Percentiles rank a stretch among this genome's conserved stretches.
Evolutionary conservation across 2,329 filamentous ascomycete genomes (phyloP).

Genomic region (Beauveria asiatica): DNA sequence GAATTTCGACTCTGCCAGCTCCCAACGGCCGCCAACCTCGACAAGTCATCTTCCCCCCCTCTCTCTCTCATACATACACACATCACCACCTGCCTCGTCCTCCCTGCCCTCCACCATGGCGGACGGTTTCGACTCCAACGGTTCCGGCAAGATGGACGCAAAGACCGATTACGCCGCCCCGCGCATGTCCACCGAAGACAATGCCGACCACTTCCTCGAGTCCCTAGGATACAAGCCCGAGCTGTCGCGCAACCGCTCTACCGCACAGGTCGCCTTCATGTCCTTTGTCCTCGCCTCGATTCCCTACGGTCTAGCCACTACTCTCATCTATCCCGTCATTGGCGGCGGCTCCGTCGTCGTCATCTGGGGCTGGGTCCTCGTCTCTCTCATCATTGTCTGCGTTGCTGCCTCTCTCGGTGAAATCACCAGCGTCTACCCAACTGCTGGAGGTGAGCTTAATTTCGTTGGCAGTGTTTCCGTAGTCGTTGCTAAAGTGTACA

Average conservation of each 20-base stretch:
- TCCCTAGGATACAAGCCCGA: slow-evolving; percentile 60
- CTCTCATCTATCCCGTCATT: slow-evolving; percentile 56
- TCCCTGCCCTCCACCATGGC: slow-evolving; percentile 9
- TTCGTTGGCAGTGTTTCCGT: not conserved
- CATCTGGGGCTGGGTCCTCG: slow-evolving; percentile 64
- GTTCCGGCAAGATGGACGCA: slow-evolving; percentile 18
- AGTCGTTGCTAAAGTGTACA: slow-evolving; percentile 12
- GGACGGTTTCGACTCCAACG: not conserved
- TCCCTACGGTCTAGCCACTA: slow-evolving; percentile 65
- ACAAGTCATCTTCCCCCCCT: not conserved
- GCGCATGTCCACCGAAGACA: slow-evolving; percentile 24
- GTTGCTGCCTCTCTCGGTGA: slow-evolving; percentile 64
- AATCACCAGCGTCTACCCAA: slow-evolving; percentile 68
- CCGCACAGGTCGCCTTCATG: slow-evolving; percentile 64
- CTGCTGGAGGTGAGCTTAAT: slow-evolving; percentile 49
- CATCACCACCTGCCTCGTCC: not conserved
- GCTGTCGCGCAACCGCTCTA: slow-evolving; percentile 55
- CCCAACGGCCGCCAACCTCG: not conserved
- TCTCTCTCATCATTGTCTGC: slow-evolving; percentile 62
- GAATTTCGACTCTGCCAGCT: not conserved
- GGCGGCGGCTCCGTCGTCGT: slow-evolving; percentile 60
- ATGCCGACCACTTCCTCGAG: slow-evolving; percentile 54
- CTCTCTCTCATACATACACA: not conserved
- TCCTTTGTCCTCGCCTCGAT: slow-evolving; percentile 68
- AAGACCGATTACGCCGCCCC: slow-evolving; percentile 21